A percentile compares a stretch with the other conserved stretches of the same genome.
Conservation (phyloP, 805 yeast genomes). For the Hanseniaspora taiwanica region DNA sequence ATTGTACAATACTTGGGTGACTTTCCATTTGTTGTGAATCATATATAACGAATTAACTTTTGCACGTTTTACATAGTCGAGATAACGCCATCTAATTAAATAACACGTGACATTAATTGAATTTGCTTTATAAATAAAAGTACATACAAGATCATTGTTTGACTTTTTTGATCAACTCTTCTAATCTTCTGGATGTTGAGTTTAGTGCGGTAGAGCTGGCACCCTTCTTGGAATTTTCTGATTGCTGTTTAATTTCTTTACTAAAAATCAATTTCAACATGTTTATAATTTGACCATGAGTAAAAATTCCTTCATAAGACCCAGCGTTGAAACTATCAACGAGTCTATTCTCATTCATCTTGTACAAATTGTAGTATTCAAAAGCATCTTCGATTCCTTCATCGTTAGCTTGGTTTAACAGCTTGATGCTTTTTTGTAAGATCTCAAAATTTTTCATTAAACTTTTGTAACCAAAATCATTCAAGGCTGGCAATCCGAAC, state of each 20-base stretch:
- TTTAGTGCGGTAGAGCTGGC: no score
- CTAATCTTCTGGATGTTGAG: no score
- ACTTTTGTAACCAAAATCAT: slow-evolving; percentile 20
- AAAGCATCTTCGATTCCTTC: slow-evolving; percentile 10
- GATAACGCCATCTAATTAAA: no score
- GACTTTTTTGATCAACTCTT: slow-evolving; percentile 16
- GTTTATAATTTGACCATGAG: slow-evolving; percentile 10
- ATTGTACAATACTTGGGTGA: not conserved
- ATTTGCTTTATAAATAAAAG: not conserved
- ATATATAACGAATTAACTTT: no score
- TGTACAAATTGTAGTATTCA: slow-evolving; percentile 8
- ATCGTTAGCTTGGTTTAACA: slow-evolving; percentile 7
- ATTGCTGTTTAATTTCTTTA: slow-evolving; percentile 12
- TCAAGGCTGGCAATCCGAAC: slow-evolving; percentile 14
- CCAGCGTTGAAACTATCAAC: slow-evolving; percentile 1
- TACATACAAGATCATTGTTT: not conserved
- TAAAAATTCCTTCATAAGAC: not conserved
- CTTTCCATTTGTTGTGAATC: not conserved
- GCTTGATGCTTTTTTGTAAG: slow-evolving; percentile 20
- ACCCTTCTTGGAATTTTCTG: slow-evolving; percentile 7
- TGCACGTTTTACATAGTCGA: no score
- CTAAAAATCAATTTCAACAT: slow-evolving; percentile 21
- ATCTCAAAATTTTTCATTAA: slow-evolving; percentile 20
- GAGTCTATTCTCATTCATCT: not conserved
- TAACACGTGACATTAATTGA: no score